Evolutionary conservation across 148 eudicot genomes (phyloP).

Genomic region (Chenopodium quinoa): DNA sequence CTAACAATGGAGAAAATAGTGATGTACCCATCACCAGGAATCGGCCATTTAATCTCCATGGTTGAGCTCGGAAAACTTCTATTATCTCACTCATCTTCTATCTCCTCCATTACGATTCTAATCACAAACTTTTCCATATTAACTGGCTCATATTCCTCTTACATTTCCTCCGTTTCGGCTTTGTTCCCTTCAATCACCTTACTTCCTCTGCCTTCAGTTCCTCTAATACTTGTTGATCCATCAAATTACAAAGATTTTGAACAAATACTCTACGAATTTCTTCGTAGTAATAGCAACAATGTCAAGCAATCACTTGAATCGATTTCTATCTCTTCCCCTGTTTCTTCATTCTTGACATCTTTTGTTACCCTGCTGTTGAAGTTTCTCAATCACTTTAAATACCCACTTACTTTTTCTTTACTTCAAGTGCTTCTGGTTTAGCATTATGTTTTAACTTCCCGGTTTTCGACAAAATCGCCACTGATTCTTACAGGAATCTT

Average conservation of each 20-base stretch:
- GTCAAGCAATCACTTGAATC: slow-evolving; percentile 30
- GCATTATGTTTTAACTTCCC: slow-evolving; percentile 32
- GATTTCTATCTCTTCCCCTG: slow-evolving; percentile 1
- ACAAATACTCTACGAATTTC: slow-evolving; percentile 24
- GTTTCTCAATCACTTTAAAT: slow-evolving; percentile 27
- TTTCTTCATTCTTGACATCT: slow-evolving; percentile 43
- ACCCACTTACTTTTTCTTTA: slow-evolving; percentile 41
- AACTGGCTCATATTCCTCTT: slow-evolving; percentile 24
- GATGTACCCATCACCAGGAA: slow-evolving; percentile 48
- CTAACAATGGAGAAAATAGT: slow-evolving; percentile 13
- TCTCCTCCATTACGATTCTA: slow-evolving; percentile 36
- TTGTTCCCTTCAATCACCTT: slow-evolving; percentile 45
- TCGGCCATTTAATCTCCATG: slow-evolving; percentile 58
- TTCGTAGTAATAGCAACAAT: slow-evolving; percentile 28
- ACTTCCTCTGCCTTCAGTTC: slow-evolving; percentile 37
- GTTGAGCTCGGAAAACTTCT: slow-evolving; percentile 53
- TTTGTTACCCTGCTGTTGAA: slow-evolving; percentile 34
- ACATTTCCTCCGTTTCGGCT: slow-evolving; percentile 33
- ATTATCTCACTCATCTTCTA: slow-evolving; percentile 29
- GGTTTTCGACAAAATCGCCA: slow-evolving; percentile 22
- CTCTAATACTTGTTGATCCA: slow-evolving; percentile 17
- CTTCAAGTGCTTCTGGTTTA: slow-evolving; percentile 36
- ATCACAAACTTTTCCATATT: slow-evolving; percentile 21
- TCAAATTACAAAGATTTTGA: slow-evolving; percentile 18
- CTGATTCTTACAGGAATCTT: slow-evolving; percentile 35